These are phyloP conservation scores for Castanopsis chinensis DNA, from an alignment of 306 rosid genomes.

Conservation along the genomic window DNA sequence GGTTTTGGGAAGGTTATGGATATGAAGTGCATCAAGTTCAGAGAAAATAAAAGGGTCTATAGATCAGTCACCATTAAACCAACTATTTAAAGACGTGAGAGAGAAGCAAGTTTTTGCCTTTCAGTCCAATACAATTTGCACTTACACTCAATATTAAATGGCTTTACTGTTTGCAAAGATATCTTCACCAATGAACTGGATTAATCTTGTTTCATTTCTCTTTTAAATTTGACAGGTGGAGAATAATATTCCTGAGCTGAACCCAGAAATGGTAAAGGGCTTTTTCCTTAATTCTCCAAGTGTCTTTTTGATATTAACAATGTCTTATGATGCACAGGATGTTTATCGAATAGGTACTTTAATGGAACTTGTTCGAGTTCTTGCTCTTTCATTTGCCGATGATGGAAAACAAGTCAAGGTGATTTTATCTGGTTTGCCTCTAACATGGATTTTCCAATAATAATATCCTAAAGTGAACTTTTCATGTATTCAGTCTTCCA, in stretches of 20 bases:
- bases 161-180: constrained; percentile 1
- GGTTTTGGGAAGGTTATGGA: not conserved
- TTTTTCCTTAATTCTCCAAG: constrained; percentile 8
- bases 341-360: constrained; percentile 97
- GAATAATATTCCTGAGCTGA: constrained; percentile 90
- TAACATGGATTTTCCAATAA: not conserved
- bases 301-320: constrained; percentile 30
- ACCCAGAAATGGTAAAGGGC: constrained; percentile 81
- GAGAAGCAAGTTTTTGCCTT: not conserved
- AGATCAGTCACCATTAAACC: not conserved
- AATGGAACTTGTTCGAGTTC: constrained; percentile 77
- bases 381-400: constrained; percentile 94
- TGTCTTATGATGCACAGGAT: constrained; percentile 60
- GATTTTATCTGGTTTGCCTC: constrained; percentile 21
- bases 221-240: constrained; percentile 67
- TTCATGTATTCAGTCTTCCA: constrained; percentile 16
- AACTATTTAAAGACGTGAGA: not conserved
- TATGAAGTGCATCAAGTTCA: not conserved
- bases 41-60: not conserved
- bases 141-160: not conserved
- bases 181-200: not conserved
- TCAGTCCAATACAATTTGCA: not conserved
- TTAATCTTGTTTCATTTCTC: constrained; percentile 31
- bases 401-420: constrained; percentile 96
- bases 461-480: not conserved